Percentiles rank a stretch among this genome's conserved stretches.
These are phyloP conservation scores for Pezizomycotina sp. DNA, from an alignment of 2,329 filamentous ascomycete species.

Conservation along the genomic window DNA sequence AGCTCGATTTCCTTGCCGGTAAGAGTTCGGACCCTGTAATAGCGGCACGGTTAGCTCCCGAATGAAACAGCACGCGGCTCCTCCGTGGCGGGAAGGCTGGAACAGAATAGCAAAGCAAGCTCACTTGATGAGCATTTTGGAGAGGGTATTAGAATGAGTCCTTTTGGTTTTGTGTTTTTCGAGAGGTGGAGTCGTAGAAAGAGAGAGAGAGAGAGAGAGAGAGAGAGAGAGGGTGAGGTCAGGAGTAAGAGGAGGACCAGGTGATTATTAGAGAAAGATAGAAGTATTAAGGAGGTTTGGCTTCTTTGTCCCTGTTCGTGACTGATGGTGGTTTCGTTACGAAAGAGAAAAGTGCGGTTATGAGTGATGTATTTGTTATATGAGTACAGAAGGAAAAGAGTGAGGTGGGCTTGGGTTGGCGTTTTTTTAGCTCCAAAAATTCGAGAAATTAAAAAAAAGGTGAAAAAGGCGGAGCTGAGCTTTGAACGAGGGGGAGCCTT, in stretches of 20 bases:
- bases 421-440: no score
- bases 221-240: constrained; percentile 3
- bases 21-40: constrained; percentile 72
- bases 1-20: constrained; percentile 98
- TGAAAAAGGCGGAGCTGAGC: no score
- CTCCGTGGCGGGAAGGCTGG: not conserved
- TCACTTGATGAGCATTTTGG: constrained; percentile 39
- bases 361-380: no score
- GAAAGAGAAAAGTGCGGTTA: no score
- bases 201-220: not conserved
- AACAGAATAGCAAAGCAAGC: constrained; percentile 16
- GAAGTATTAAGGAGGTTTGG: no score
- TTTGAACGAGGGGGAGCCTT: no score
- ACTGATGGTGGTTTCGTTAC: no score
- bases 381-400: no score
- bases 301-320: no score
- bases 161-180: not conserved
- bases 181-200: not conserved
- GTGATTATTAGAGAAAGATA: no score
- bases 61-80: not conserved
- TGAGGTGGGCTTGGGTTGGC: no score
- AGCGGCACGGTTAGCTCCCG: constrained; percentile 4
- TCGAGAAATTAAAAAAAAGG: no score
- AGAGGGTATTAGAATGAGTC: not conserved
- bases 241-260: not conserved